Evolutionary conservation across 2,329 filamentous ascomycete species (phyloP).

Genomic region (Diaporthe caulivora): DNA sequence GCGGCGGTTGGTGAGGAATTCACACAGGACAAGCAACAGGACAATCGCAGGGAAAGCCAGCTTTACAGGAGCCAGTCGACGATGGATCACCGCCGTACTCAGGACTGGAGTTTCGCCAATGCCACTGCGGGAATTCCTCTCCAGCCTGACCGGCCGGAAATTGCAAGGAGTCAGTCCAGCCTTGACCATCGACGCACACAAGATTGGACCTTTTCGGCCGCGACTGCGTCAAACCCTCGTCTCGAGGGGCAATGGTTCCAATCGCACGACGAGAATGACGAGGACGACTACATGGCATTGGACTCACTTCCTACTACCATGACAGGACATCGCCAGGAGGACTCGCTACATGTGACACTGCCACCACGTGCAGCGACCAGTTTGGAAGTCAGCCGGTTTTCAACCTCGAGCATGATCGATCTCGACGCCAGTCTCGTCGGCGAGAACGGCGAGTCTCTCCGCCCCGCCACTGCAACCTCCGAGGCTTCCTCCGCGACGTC

Average conservation of each 20-base stretch:
- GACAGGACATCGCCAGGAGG: conserved; percentile 39
- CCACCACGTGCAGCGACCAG: conserved; percentile 45
- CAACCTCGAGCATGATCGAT: conserved; percentile 52
- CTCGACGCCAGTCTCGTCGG: conserved; percentile 53
- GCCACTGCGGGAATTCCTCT: conserved; percentile 15
- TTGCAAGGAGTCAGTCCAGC: conserved; percentile 44
- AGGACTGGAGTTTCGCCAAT: conserved; percentile 39
- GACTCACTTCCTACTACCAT: conserved; percentile 34
- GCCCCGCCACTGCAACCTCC: conserved; percentile 71
- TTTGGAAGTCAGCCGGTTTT: conserved; percentile 49
- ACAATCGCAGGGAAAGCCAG: conserved; percentile 36
- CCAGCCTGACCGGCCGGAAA: conserved; percentile 16
- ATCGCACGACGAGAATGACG: conserved; percentile 55
- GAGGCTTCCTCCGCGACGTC: conserved; percentile 57
- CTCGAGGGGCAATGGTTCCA: conserved; percentile 44
- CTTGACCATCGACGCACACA: conserved; percentile 67
- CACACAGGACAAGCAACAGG: conserved; percentile 27
- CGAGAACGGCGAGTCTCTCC: conserved; percentile 57
- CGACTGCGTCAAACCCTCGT: conserved; percentile 62
- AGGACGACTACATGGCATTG: conserved; percentile 44
- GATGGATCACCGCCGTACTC: conserved; percentile 39
- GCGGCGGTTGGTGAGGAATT: conserved; percentile 6
- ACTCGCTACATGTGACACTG: conserved; percentile 53
- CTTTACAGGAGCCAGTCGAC: conserved; percentile 38
- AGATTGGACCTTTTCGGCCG: conserved; percentile 67